Conservation (phyloP, 2,329 filamentous ascomycete genomes). For the Aspergillus tubingensis region DNA sequence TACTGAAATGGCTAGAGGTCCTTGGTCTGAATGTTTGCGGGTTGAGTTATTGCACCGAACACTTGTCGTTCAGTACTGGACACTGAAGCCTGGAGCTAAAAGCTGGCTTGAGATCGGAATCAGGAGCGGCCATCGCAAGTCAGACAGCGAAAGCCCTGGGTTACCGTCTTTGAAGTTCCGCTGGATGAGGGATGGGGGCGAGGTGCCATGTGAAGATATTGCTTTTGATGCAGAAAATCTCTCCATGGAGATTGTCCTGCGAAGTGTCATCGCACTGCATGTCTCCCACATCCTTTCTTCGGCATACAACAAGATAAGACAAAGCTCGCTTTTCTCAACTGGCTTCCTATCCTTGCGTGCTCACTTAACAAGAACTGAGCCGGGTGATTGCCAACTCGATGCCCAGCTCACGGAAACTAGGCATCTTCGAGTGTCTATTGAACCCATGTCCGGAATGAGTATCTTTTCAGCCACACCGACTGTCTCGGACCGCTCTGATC, state of each 20-base stretch:
- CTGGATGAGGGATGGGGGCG: constrained; percentile 83
- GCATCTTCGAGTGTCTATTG: constrained; percentile 65
- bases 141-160: constrained; percentile 16
- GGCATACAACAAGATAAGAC: constrained; percentile 62
- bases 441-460: constrained; percentile 76
- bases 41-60: constrained; percentile 79
- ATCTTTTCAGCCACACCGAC: constrained; percentile 67
- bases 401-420: constrained; percentile 69
- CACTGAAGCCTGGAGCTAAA: constrained; percentile 67
- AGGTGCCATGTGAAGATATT: constrained; percentile 69
- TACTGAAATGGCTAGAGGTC: constrained; percentile 63
- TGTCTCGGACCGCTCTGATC: constrained; percentile 61
- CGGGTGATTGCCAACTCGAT: constrained; percentile 66
- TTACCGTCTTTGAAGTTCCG: constrained; percentile 51
- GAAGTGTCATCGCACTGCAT: constrained; percentile 73
- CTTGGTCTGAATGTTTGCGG: constrained; percentile 77
- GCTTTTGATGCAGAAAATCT: constrained; percentile 66
- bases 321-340: constrained; percentile 62
- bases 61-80: constrained; percentile 90
- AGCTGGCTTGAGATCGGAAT: constrained; percentile 91
- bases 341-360: constrained; percentile 62
- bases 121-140: constrained; percentile 28
- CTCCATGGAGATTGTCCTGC: constrained; percentile 73
- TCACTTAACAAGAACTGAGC: constrained; percentile 60
- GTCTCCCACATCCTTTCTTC: constrained; percentile 69